These are phyloP conservation scores for Tylopilus felleus DNA, from an alignment of 768 basidiomycete species.

Conservation along the genomic window DNA sequence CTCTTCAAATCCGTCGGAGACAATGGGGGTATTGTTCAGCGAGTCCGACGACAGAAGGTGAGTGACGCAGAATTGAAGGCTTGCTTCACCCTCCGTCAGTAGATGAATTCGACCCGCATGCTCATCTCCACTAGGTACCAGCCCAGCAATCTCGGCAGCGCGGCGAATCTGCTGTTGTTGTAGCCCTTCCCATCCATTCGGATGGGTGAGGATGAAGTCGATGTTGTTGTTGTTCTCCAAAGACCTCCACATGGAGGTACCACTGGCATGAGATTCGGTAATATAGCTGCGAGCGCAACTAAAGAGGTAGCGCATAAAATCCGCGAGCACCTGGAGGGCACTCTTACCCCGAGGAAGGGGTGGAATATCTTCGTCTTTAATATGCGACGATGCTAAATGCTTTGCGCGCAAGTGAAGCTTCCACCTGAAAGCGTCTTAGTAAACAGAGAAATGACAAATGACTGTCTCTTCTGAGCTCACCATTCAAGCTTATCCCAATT, in stretches of 20 bases:
- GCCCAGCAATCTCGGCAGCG: background rate
- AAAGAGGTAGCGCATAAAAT: constrained; percentile 30
- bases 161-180: constrained; percentile 7
- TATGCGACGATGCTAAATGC: constrained; percentile 21
- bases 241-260: constrained; percentile 6
- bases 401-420: constrained; percentile 34
- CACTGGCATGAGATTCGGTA: constrained; percentile 26
- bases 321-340: constrained; percentile 20
- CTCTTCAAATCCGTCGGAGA: background rate
- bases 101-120: constrained; percentile 19
- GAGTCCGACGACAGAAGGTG: constrained; percentile 33
- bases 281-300: constrained; percentile 23
- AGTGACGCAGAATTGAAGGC: constrained; percentile 38
- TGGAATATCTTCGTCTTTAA: constrained; percentile 18
- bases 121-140: constrained; percentile 9
- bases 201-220: constrained; percentile 6
- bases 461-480: background rate
- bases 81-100: constrained; percentile 27
- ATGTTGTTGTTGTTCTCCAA: constrained; percentile 5
- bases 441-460: background rate
- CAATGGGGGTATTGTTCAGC: background rate
- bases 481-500: constrained; percentile 4
- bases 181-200: constrained; percentile 8
- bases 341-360: constrained; percentile 21
- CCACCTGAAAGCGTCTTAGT: background rate